phyloP scores from a whole-genome alignment of 2,329 filamentous ascomycete species.

The Claviceps sorghi region DNA sequence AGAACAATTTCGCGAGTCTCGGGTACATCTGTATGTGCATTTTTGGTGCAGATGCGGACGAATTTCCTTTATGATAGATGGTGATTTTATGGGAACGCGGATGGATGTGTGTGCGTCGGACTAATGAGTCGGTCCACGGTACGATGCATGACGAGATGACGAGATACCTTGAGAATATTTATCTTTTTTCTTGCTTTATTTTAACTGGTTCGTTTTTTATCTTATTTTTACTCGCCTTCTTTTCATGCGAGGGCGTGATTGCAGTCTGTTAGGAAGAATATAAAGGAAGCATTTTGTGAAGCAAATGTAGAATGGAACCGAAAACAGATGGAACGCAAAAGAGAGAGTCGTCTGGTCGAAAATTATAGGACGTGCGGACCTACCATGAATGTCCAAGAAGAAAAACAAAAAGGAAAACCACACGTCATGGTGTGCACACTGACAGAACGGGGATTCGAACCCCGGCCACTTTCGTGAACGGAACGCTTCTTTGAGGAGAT shows the following conservation, averaged over 20 bases:
- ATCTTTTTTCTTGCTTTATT: background rate
- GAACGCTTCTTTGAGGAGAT: slow-evolving; percentile 8
- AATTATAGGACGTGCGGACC: too few species aligned
- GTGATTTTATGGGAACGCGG: background rate
- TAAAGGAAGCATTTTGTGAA: too few species aligned
- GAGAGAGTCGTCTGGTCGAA: too few species aligned
- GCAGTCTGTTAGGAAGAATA: too few species aligned
- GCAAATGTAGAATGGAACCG: too few species aligned
- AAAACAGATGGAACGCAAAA: too few species aligned
- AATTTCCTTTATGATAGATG: background rate
- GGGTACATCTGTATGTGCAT: background rate
- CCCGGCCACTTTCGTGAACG: slow-evolving; percentile 14
- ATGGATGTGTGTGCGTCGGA: background rate
- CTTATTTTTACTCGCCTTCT: background rate
- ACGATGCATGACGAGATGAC: background rate
- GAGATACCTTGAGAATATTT: background rate
- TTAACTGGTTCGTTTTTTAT: background rate
- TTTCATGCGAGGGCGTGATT: too few species aligned
- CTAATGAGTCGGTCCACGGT: background rate
- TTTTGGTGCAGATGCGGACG: too few species aligned
- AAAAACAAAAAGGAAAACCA: background rate
- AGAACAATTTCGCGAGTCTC: background rate
- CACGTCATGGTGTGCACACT: too few species aligned
- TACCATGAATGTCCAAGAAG: too few species aligned
- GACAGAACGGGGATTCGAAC: slow-evolving; percentile 14